Evolutionary conservation across 2,329 filamentous ascomycete species (phyloP), one percentile per base, ranked within the genome.

Genomic region (Microcyclospora tardicrescens): DNA sequence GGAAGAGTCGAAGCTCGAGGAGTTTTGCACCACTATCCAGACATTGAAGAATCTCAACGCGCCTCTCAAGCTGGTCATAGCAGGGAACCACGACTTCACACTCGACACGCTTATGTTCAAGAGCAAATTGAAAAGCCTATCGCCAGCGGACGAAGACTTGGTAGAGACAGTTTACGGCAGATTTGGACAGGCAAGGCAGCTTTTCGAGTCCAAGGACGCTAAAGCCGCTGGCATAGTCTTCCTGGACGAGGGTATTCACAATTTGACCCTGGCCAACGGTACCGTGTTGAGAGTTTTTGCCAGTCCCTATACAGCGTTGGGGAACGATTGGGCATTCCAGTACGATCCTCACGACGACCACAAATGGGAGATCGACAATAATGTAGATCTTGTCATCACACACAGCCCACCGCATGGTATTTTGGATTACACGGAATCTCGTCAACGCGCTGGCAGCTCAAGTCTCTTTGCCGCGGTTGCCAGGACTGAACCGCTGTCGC

Each of bases 301-400:
- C 10, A 67, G 64, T 3, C 65, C 67, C 0, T 75, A 68, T 45
- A 66, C 68, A n/a, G 41, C 72, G 41, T 73, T 71, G 47, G n/a
- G n/a, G n/a, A 67, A 59, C 43, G 49, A 62, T 40, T 73, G 67
- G 67, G 73, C 66, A 10, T 78, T 74, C 50, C 63, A 61, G 5
- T 77, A 76, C 49, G 56, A 61, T 16, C 64, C 65, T 0, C 53
- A 71, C 12, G 66, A 69, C 0, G 59, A 64, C 24, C 67, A 48
- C 32, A 8, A 31, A 5, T 46, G 38, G 37, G 12, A 10, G 3
- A 39, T 47, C 28, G 29, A 36, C 8, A 39, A 43, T 10, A 48
- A 42, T 3, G 48, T 61, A 5, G 61, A 65, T 37, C 55, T 65
- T 2, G 51, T 59, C 5, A 61, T 65, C 46, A 64, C 61, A 0